Conservation (phyloP, 73 alveolate genomes). For the Blepharisma japonicum region DNA sequence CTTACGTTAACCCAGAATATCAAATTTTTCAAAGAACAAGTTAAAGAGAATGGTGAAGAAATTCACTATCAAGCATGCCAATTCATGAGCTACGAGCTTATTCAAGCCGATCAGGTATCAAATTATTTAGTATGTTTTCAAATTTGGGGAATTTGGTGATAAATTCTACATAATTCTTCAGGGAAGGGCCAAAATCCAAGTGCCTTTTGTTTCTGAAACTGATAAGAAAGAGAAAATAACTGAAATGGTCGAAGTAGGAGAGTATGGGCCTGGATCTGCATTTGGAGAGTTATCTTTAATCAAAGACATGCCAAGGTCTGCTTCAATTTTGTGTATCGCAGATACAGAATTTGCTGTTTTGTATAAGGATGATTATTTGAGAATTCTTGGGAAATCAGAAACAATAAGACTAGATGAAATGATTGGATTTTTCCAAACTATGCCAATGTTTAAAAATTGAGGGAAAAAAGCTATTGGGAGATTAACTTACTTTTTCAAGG, state of each 20-base stretch:
- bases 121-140: not conserved
- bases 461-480: not conserved
- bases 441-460: not conserved
- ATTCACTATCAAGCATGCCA: constrained; percentile 20
- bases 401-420: not conserved
- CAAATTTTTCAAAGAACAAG: constrained; percentile 4
- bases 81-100: constrained; percentile 14
- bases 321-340: not conserved
- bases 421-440: not conserved
- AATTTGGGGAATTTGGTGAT: not conserved
- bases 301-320: not conserved
- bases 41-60: not conserved
- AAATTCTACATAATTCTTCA: constrained; percentile 13
- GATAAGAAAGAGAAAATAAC: not conserved
- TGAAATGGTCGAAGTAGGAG: not conserved
- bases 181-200: not conserved
- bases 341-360: not conserved
- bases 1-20: not conserved
- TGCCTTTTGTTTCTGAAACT: not conserved
- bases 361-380: not conserved
- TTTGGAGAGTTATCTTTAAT: not conserved
- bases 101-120: not conserved
- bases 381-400: not conserved
- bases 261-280: not conserved
- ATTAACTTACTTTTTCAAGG: not conserved